These are phyloP conservation scores for Fusarium gaditjirri DNA, from an alignment of 2,329 filamentous ascomycete species.

Conservation along the genomic window DNA sequence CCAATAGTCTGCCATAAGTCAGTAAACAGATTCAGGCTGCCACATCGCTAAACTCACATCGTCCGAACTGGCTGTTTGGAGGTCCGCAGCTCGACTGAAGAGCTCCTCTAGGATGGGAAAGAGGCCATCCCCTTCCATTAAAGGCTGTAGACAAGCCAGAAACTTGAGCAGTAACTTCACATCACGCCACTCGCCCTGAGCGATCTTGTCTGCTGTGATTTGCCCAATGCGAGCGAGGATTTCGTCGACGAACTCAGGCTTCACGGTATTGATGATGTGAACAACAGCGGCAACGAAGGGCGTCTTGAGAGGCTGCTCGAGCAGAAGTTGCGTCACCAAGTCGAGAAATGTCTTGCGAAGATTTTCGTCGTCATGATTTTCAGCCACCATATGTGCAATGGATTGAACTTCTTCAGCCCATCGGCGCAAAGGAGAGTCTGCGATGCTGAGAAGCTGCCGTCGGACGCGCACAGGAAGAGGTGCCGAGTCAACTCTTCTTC, in stretches of 20 bases:
- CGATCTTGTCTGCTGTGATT: slow-evolving; percentile 73
- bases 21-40: neutral
- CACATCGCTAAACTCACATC: slow-evolving; percentile 70
- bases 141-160: slow-evolving; percentile 83
- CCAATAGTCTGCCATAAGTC: slow-evolving; percentile 65
- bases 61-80: slow-evolving; percentile 92
- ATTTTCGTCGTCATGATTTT: slow-evolving; percentile 88
- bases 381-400: slow-evolving; percentile 80
- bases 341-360: slow-evolving; percentile 78
- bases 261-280: slow-evolving; percentile 80
- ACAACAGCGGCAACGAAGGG: slow-evolving; percentile 90
- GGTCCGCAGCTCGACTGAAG: slow-evolving; percentile 89
- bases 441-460: slow-evolving; percentile 81
- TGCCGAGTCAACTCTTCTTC: slow-evolving; percentile 76
- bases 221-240: slow-evolving; percentile 72
- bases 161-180: slow-evolving; percentile 93
- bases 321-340: slow-evolving; percentile 77
- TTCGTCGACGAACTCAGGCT: slow-evolving; percentile 77
- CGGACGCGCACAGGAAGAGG: slow-evolving; percentile 77
- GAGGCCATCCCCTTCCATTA: slow-evolving; percentile 85
- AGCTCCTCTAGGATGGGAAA: slow-evolving; percentile 88
- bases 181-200: slow-evolving; percentile 83
- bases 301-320: slow-evolving; percentile 98
- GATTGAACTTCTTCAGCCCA: slow-evolving; percentile 81
- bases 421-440: slow-evolving; percentile 81